Evolutionary conservation across 176 grass and related monocot species (phyloP).

Genomic region (Carex kokanica): DNA sequence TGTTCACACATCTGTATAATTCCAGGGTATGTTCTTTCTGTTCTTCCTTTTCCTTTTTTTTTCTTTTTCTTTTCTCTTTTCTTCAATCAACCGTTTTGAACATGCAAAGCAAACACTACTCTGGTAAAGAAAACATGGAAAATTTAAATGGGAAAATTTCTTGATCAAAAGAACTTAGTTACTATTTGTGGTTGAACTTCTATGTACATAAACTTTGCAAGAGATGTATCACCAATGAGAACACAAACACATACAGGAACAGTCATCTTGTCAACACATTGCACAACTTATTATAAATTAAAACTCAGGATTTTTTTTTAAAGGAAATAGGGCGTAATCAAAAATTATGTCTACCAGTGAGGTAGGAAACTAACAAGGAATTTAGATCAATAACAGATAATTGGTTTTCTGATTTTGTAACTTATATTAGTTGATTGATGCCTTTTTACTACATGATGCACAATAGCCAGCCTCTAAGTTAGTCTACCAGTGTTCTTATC

Average conservation of each 20-base stretch:
- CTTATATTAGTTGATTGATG: neutral
- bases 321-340: neutral
- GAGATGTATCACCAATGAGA: neutral
- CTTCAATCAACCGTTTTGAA: neutral
- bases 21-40: neutral
- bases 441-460: neutral
- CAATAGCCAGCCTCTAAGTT: neutral
- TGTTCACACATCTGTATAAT: neutral
- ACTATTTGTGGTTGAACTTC: neutral
- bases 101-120: neutral
- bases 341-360: neutral
- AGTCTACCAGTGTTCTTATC: too few species aligned
- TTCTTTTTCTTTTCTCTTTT: too few species aligned
- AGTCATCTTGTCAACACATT: neutral
- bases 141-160: neutral
- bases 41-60: neutral
- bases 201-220: neutral
- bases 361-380: neutral
- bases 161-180: neutral
- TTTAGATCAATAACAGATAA: neutral
- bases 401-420: neutral
- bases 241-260: neutral
- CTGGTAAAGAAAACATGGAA: neutral
- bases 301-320: neutral
- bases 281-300: neutral